Evolutionary conservation across 164 flowering plant species (phyloP).

Genomic region (Buxus sempervirens): DNA sequence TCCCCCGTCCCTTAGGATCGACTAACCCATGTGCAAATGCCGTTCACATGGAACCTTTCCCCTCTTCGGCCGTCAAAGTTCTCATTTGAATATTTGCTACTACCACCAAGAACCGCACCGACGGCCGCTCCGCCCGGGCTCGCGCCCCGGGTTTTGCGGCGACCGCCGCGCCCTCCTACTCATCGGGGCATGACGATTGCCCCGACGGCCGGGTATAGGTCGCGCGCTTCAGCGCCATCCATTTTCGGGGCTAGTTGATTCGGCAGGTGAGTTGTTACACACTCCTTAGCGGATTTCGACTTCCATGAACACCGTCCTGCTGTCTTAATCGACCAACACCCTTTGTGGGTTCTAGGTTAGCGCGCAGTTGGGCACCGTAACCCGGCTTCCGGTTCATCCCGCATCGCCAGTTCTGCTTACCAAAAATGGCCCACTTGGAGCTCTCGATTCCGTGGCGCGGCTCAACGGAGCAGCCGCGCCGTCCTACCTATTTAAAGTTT

Average conservation of each 20-base stretch:
- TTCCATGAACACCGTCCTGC: not conserved
- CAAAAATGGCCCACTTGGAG: too few species aligned
- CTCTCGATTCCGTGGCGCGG: constrained; percentile 2
- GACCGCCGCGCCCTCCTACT: constrained; percentile 30
- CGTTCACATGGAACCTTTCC: constrained; percentile 14
- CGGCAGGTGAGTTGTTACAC: constrained; percentile 45
- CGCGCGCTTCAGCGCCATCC: constrained; percentile 37
- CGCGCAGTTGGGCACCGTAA: too few species aligned
- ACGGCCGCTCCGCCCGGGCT: constrained; percentile 23
- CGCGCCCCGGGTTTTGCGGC: constrained; percentile 28
- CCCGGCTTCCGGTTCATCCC: too few species aligned
- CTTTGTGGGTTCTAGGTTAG: too few species aligned
- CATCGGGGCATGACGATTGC: constrained; percentile 14
- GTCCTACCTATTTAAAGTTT: constrained; percentile 25
- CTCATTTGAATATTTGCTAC: constrained; percentile 31
- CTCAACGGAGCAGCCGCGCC: constrained; percentile 18
- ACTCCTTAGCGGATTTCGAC: constrained; percentile 35
- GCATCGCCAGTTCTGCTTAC: too few species aligned
- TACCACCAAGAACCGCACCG: constrained; percentile 32
- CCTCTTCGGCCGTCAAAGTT: constrained; percentile 27
- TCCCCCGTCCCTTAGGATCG: constrained; percentile 26
- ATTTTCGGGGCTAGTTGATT: constrained; percentile 44
- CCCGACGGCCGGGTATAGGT: constrained; percentile 28
- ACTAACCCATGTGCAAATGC: constrained; percentile 24
- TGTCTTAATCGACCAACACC: too few species aligned